Percentiles rank a stretch among this genome's conserved stretches.
Evolutionary conservation across 805 yeast species (phyloP).

Genomic region (Ogataea allantospora): DNA sequence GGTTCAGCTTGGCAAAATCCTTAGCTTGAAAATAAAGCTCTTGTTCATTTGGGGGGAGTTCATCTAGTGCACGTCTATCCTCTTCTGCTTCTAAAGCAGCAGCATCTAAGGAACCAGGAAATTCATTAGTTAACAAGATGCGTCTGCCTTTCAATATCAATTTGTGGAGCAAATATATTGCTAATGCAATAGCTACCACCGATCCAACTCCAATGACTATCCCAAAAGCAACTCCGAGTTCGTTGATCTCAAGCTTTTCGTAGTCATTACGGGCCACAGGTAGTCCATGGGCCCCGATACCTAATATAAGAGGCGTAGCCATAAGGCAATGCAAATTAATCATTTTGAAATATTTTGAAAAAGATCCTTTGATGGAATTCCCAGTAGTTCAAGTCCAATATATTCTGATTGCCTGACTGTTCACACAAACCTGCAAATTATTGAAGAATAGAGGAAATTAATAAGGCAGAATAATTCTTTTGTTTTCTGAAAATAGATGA

Average conservation of each 20-base stretch:
- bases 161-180: constrained; percentile 17
- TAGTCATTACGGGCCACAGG: not conserved
- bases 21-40: constrained; percentile 67
- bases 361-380: not conserved
- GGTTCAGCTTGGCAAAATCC: constrained; percentile 44
- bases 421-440: not conserved
- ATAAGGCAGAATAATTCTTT: constrained; percentile 1
- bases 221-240: constrained; percentile 20
- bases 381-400: not conserved
- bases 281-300: constrained; percentile 1
- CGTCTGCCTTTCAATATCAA: constrained; percentile 15
- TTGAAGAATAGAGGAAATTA: not conserved
- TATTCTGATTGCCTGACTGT: not conserved
- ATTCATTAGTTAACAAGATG: constrained; percentile 33
- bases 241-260: not conserved
- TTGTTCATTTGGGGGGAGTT: constrained; percentile 66
- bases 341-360: not conserved
- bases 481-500: too few relatives aligned
- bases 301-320: not conserved
- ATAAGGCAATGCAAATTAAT: not conserved
- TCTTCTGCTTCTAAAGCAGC: constrained; percentile 60
- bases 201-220: constrained; percentile 25
- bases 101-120: constrained; percentile 64
- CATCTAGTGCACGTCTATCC: constrained; percentile 54
- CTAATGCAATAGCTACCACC: constrained; percentile 16